Base-by-base conservation (phyloP, 208 protist species). In the Kentomonas sorsogonicus region DNA sequence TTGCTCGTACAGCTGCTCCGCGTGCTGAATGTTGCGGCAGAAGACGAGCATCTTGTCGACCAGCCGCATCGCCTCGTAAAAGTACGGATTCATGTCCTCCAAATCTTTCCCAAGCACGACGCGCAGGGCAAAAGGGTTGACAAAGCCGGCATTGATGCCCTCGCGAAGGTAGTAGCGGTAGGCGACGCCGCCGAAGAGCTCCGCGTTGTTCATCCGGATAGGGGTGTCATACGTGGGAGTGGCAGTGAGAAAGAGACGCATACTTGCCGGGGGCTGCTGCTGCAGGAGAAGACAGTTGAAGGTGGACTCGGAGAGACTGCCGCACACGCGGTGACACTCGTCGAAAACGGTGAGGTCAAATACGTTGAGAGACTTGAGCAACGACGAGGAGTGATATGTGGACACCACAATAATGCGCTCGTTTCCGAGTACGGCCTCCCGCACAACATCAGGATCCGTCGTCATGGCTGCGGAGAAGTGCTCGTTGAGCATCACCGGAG, bases 31-130 rank as follows among this genome's bases (percentile, higher is more conserved):
- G 64, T 67, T 77, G 43, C 73, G 71, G 44, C 78, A 86, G 44
- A 86, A 90, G 27, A 90, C 83, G 27, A 90, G 77, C 73, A 90
- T 77, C 53, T 90, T 90, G 54, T 90, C 56, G 20, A 86, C 78
- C 53, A 75, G 39, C 5, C 70, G 62, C 75, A 90, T 84, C n/a
- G 83, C 83, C 60, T 90, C 83, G 45, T 68, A 79, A 39, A 90
- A 54, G 54, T 83, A 90, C 23, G 75, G 78, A 60, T 77, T 83
- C 75, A 90, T 80, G 54, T 72, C 51, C 34, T 73, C 63, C 60
- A 89, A 27, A 1, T 26, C 23, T 1, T 43, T 27, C 5, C 71
- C 71, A 23, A 90, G 66, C 27, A 90, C 72, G 30, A 90, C 63
- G 39, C 83, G 74, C 15, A 90, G 63, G 7, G 78, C 56, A 51